Conservation (phyloP, 2,329 filamentous ascomycete genomes). For the Clathrospora elynae region DNA sequence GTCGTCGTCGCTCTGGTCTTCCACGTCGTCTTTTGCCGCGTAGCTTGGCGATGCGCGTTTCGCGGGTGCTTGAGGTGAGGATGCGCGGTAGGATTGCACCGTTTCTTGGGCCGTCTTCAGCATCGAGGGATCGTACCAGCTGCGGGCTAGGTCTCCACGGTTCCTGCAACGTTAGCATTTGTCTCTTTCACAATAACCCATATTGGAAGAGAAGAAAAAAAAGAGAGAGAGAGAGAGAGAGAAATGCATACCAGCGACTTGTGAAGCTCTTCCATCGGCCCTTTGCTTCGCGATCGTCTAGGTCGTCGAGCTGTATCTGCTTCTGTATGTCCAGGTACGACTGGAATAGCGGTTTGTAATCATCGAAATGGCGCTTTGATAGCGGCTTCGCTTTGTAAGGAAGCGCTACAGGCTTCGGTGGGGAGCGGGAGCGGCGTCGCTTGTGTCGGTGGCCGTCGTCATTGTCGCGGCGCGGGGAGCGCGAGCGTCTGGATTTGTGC, state of each 20-base stretch:
- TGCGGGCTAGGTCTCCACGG: slow-evolving; percentile 79
- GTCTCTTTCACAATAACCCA: not conserved
- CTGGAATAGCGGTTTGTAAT: slow-evolving; percentile 74
- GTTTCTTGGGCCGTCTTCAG: slow-evolving; percentile 59
- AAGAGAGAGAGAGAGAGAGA: no score
- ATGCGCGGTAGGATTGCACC: slow-evolving; percentile 26
- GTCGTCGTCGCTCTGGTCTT: slow-evolving; percentile 49
- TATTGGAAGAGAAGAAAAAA: no score
- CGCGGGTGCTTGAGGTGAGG: slow-evolving; percentile 14
- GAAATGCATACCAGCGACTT: slow-evolving; percentile 71
- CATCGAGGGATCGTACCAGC: slow-evolving; percentile 88
- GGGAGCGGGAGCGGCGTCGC: slow-evolving; percentile 41
- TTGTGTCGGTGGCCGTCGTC: slow-evolving; percentile 33
- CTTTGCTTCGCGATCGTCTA: slow-evolving; percentile 75
- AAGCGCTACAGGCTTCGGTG: slow-evolving; percentile 48
- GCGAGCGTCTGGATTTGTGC: slow-evolving; percentile 46
- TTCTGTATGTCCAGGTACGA: slow-evolving; percentile 91
- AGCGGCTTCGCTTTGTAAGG: slow-evolving; percentile 71
- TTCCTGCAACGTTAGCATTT: slow-evolving; percentile 68
- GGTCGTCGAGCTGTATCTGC: slow-evolving; percentile 67
- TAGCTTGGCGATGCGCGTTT: slow-evolving; percentile 33
- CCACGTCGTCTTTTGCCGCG: slow-evolving; percentile 9
- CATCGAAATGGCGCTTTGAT: slow-evolving; percentile 68
- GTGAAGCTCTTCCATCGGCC: slow-evolving; percentile 95
- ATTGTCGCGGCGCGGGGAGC: slow-evolving; percentile 37